These are phyloP conservation scores for Solanum pimpinellifolium DNA, from an alignment of 257 asterid species.

Conservation along the genomic window DNA sequence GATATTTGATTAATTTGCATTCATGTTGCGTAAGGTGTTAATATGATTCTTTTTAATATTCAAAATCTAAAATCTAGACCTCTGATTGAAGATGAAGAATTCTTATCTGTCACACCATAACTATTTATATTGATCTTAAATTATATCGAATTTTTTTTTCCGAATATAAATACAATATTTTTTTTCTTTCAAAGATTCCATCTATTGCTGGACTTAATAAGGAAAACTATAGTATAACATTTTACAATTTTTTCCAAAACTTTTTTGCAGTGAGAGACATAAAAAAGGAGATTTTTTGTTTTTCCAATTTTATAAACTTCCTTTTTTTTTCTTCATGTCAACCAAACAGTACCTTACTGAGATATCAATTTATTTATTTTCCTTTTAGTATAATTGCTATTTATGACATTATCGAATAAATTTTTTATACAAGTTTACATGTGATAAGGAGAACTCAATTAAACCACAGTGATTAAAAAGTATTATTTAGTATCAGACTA, in stretches of 20 bases:
- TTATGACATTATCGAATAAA: neutral
- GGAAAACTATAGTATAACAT: neutral
- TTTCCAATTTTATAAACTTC: neutral
- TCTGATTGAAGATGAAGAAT: neutral
- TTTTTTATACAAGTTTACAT: neutral
- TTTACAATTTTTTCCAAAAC: neutral
- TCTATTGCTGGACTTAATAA: neutral
- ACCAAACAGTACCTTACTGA: neutral
- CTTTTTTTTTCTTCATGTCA: neutral
- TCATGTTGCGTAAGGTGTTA: too few relatives aligned
- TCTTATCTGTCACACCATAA: fast-evolving
- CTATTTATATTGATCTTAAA: too few relatives aligned
- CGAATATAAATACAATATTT: neutral
- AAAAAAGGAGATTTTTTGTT: neutral
- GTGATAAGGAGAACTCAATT: neutral
- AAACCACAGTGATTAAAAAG: neutral
- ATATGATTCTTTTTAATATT: too few relatives aligned
- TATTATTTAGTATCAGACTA: too few relatives aligned
- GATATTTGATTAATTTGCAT: neutral
- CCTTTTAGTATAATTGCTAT: neutral
- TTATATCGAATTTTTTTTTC: too few relatives aligned
- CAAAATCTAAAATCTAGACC: too few relatives aligned
- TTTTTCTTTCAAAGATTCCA: neutral
- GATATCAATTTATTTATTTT: neutral
- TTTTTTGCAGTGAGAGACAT: too few relatives aligned